Conservation (phyloP, 208 protist genomes). For the Leishmania guyanensis region DNA sequence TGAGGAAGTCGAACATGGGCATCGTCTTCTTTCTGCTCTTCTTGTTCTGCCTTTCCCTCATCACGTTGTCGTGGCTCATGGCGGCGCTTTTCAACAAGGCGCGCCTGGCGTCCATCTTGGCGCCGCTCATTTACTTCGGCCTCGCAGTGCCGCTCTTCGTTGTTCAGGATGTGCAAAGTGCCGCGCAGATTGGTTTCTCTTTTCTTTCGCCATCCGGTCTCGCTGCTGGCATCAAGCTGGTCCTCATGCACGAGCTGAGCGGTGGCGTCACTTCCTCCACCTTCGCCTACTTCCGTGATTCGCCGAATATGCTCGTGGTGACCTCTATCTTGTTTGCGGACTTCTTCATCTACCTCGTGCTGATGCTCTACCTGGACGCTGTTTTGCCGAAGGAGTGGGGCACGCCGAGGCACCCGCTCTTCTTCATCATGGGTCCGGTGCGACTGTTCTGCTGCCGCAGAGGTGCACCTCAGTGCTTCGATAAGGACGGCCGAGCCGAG, state of each 20-base stretch:
- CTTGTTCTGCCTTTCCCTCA: constrained; percentile 56
- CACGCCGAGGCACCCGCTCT: constrained; percentile 57
- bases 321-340: constrained; percentile 43
- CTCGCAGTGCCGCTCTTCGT: constrained; percentile 34
- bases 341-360: constrained; percentile 56
- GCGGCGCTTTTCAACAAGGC: constrained; percentile 2
- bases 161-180: constrained; percentile 35
- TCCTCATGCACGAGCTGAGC: constrained; percentile 52
- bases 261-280: constrained; percentile 36
- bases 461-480: constrained; percentile 13
- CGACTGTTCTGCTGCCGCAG: background rate
- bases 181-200: constrained; percentile 32
- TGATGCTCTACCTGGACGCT: constrained; percentile 76
- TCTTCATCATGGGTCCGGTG: constrained; percentile 64
- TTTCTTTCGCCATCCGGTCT: constrained; percentile 67
- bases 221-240: constrained; percentile 43
- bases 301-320: constrained; percentile 46
- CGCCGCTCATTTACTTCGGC: constrained; percentile 71
- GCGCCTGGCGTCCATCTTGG: no score
- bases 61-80: constrained; percentile 61
- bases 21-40: constrained; percentile 69
- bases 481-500: constrained; percentile 28
- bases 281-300: constrained; percentile 39
- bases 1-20: constrained; percentile 48
- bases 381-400: constrained; percentile 74